Conservation (phyloP, 1,284 basidiomycete species). For the Tilletia horrida region DNA sequence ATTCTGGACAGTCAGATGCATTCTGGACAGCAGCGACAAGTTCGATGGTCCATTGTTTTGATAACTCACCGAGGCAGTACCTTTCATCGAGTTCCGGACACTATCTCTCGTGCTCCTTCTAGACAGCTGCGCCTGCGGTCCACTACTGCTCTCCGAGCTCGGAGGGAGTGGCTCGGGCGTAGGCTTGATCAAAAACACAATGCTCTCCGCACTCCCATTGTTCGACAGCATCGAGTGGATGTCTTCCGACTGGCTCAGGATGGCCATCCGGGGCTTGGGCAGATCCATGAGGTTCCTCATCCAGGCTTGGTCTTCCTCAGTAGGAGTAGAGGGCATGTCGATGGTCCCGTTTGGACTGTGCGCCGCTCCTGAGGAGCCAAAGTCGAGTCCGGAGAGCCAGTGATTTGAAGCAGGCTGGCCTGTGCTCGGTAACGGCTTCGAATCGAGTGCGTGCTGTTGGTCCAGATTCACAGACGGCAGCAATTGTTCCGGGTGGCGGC, state of each 20-base stretch:
- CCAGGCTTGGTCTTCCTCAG: too few relatives aligned
- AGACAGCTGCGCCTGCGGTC: neutral
- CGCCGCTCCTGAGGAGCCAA: too few relatives aligned
- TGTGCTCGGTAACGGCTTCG: too few relatives aligned
- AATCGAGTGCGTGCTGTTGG: too few relatives aligned
- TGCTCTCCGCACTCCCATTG: conserved; percentile 4
- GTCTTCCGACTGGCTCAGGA: neutral
- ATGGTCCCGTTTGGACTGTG: too few relatives aligned
- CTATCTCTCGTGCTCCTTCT: conserved; percentile 2
- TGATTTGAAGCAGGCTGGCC: neutral
- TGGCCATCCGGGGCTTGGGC: neutral
- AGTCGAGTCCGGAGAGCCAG: conserved; percentile 6
- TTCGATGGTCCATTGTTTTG: too few relatives aligned
- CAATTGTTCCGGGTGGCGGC: too few relatives aligned
- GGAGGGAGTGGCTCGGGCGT: neutral
- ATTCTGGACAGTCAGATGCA: too few relatives aligned
- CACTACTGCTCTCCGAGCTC: neutral
- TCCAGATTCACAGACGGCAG: too few relatives aligned
- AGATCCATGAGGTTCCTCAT: neutral
- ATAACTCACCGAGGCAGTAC: neutral
- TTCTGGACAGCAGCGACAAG: too few relatives aligned
- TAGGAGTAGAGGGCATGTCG: too few relatives aligned
- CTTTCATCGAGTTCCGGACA: conserved; percentile 2
- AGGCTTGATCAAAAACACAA: conserved; percentile 5
- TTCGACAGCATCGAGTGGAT: neutral